Evolutionary conservation across 129 eudicot genomes (phyloP).

Genomic region (Tagetes erecta): DNA sequence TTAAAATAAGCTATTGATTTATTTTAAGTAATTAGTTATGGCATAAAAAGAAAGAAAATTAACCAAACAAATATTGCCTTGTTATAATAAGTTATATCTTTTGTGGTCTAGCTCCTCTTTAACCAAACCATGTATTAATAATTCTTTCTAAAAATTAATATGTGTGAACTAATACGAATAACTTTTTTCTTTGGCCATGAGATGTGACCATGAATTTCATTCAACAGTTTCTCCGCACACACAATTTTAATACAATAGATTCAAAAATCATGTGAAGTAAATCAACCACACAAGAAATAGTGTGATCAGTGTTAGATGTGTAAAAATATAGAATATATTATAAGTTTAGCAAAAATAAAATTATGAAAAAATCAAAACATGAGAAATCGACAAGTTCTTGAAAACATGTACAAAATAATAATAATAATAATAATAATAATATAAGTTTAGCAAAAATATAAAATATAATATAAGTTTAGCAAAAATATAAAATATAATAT

Average conservation of each 20-base stretch:
- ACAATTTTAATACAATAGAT: neutral
- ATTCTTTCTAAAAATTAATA: neutral
- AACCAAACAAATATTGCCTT: neutral
- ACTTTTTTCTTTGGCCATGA: neutral
- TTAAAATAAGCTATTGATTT: neutral
- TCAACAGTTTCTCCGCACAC: neutral
- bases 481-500: neutral
- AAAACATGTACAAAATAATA: neutral
- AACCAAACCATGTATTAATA: neutral
- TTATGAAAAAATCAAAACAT: conserved; percentile 7
- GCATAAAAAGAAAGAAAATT: neutral
- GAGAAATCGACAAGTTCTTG: neutral
- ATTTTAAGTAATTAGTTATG: neutral
- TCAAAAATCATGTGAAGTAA: conserved; percentile 4
- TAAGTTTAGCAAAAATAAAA: neutral
- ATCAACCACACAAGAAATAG: conserved; percentile 1
- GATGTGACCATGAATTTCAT: neutral
- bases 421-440: neutral
- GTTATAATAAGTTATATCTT: too few species aligned
- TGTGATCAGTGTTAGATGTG: neutral
- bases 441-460: neutral
- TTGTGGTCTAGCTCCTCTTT: too few species aligned
- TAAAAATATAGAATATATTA: conserved; percentile 5
- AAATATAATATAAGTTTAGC: too few species aligned
- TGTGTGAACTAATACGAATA: neutral